phyloP scores from a whole-genome alignment of 2,329 filamentous ascomycete genomes.

The Pseudogymnoascus pannorum region DNA sequence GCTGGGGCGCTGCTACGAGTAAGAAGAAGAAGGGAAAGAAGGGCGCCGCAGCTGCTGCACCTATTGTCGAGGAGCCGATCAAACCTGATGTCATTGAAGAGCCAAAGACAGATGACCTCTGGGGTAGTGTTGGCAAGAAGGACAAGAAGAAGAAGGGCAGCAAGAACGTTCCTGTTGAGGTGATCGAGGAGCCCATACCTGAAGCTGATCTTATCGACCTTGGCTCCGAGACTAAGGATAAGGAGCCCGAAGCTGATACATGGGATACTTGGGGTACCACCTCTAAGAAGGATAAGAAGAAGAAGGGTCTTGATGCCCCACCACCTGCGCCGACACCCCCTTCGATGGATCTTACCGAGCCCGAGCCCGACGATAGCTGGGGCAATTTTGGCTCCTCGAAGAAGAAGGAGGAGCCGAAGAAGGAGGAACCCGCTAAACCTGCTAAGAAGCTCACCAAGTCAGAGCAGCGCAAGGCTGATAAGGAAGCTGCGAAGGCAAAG shows the following conservation, averaged over 20 bases:
- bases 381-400: constrained; percentile 32
- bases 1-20: constrained; percentile 21
- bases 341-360: constrained; percentile 39
- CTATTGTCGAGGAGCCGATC: constrained; percentile 27
- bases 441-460: constrained; percentile 40
- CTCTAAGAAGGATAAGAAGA: constrained; percentile 40
- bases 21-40: constrained; percentile 23
- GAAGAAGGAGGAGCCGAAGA: constrained; percentile 37
- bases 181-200: constrained; percentile 39
- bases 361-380: constrained; percentile 33
- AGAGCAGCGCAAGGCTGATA: constrained; percentile 44
- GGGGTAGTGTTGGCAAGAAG: constrained; percentile 23
- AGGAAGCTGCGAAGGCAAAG: constrained; percentile 36
- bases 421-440: constrained; percentile 30
- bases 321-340: constrained; percentile 44
- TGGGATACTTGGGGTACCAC: constrained; percentile 35
- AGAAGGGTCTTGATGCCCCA: constrained; percentile 38
- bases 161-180: constrained; percentile 43
- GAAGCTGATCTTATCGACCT: constrained; percentile 37
- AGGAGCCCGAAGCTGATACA: constrained; percentile 39
- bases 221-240: constrained; percentile 38
- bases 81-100: constrained; percentile 43
- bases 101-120: constrained; percentile 37
- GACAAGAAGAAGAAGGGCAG: constrained; percentile 46
- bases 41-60: constrained; percentile 17